Conservation (phyloP, 208 protist genomes). For the Tritrichomonas musculus region DNA sequence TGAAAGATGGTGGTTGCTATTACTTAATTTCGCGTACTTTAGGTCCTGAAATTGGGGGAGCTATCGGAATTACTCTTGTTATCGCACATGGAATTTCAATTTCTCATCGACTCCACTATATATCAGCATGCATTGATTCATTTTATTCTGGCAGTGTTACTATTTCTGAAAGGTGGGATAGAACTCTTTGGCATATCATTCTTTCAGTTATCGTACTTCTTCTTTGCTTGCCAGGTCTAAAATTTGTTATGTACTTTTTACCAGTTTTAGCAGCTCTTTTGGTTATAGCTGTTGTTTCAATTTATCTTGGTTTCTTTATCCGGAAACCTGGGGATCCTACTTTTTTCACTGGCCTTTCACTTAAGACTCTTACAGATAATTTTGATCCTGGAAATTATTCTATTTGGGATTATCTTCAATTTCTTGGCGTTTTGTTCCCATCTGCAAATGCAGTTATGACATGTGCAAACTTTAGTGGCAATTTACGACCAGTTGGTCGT, state of each 20-base stretch:
- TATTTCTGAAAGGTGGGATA: not conserved
- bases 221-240: not conserved
- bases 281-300: not conserved
- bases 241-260: not conserved
- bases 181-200: not conserved
- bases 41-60: not conserved
- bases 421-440: not conserved
- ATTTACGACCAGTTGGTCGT: not conserved
- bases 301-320: constrained; percentile 1
- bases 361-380: not conserved
- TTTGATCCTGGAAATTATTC: not conserved
- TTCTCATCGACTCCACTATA: not conserved
- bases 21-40: constrained; percentile 21
- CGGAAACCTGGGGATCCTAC: not conserved
- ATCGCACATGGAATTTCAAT: not conserved
- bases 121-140: not conserved
- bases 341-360: not conserved
- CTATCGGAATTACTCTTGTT: not conserved
- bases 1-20: not conserved
- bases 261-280: not conserved
- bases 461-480: not conserved
- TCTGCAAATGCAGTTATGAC: not conserved
- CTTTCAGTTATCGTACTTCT: not conserved
- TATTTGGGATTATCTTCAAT: not conserved
- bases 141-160: not conserved